phyloP scores from a whole-genome alignment of 352 stramenopile genomes.

The Phytophthora sp. region DNA sequence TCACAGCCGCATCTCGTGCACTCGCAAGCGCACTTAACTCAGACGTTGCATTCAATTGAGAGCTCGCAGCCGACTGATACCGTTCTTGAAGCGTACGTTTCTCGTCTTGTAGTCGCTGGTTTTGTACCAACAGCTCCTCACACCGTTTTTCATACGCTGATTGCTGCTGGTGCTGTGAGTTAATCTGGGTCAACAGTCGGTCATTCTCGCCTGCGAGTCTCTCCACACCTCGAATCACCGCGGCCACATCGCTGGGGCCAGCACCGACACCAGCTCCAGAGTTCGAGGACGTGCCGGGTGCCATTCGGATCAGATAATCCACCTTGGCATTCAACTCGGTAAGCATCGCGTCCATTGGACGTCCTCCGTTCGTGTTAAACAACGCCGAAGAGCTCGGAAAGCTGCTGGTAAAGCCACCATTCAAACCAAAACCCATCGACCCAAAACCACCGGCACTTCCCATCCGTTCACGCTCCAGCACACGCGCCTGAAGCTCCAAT shows the following conservation, averaged over 20 bases:
- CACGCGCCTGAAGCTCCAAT: slow-evolving; percentile 55
- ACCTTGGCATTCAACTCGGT: slow-evolving; percentile 78
- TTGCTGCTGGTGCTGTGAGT: slow-evolving; percentile 82
- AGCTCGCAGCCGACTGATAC: slow-evolving; percentile 59
- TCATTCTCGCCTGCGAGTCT: slow-evolving; percentile 78
- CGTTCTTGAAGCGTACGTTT: slow-evolving; percentile 68
- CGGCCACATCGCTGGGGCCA: slow-evolving; percentile 59
- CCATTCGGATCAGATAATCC: slow-evolving; percentile 81
- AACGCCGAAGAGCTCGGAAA: slow-evolving; percentile 35
- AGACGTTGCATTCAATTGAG: slow-evolving; percentile 57
- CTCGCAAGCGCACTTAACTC: slow-evolving; percentile 66
- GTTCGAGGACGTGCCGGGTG: slow-evolving; percentile 33
- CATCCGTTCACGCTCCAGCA: slow-evolving; percentile 48
- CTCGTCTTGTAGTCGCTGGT: slow-evolving; percentile 68
- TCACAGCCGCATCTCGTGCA: slow-evolving; percentile 70
- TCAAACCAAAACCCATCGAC: slow-evolving; percentile 33
- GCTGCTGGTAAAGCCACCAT: slow-evolving; percentile 29
- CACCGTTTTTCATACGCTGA: slow-evolving; percentile 71
- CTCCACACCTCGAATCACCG: slow-evolving; percentile 75
- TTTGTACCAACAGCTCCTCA: slow-evolving; percentile 68
- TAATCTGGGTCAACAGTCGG: slow-evolving; percentile 73
- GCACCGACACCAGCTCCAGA: slow-evolving; percentile 23
- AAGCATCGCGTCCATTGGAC: slow-evolving; percentile 51
- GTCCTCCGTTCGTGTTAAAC: slow-evolving; percentile 42
- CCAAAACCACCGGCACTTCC: slow-evolving; percentile 29